Base-by-base conservation (phyloP, 2,329 filamentous ascomycete species). In the Hymenoscyphus linearis region DNA sequence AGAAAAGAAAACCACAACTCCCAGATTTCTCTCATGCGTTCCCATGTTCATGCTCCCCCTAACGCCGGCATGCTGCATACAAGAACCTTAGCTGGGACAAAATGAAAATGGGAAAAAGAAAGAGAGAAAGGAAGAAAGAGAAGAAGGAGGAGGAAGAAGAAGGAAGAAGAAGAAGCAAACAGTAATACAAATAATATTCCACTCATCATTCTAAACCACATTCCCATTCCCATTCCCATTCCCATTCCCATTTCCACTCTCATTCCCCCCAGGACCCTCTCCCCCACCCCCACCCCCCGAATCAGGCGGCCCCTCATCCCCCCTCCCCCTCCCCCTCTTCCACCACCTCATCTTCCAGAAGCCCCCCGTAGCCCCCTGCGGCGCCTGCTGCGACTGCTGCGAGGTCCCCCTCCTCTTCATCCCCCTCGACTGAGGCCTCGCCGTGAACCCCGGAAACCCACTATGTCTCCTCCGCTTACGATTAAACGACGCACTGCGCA, bases 361-460 rank as follows among this genome's bases (percentile, higher is more conserved):
- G 1, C 79, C 80, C 4, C 79, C 77, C 0, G 83, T 70, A 0
- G 81, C 77, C 14, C 81, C 80, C 54, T 84, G 82, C 0, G 82
- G 66, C n/a, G n/a, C n/a, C n/a, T n/a, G n/a, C n/a, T n/a, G n/a
- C n/a, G n/a, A n/a, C n/a, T n/a, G n/a, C 1, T 37, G 74, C 73
- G 5, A 76, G 75, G 44, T 73, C 72, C 25, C 72, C 2, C 70
- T 69, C 47, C 71, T 71, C 58, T 64, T 66, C 1, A 56, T 36
- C 7, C 35, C 56, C 14, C 67, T 58, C 1, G 67, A 65, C 22
- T 60, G 56, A 1, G 70, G 69, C 44, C 83, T 76, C 5, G 84
- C 83, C 4, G 79, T 82, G 60, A 87, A 84, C 0, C 84, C 83
- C 0, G 83, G 83, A 63, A 87, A 87, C 0, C 84, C 84, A 0